phyloP scores from a whole-genome alignment of 2,329 filamentous ascomycete genomes.

The Colletotrichum neosansevieriae region DNA sequence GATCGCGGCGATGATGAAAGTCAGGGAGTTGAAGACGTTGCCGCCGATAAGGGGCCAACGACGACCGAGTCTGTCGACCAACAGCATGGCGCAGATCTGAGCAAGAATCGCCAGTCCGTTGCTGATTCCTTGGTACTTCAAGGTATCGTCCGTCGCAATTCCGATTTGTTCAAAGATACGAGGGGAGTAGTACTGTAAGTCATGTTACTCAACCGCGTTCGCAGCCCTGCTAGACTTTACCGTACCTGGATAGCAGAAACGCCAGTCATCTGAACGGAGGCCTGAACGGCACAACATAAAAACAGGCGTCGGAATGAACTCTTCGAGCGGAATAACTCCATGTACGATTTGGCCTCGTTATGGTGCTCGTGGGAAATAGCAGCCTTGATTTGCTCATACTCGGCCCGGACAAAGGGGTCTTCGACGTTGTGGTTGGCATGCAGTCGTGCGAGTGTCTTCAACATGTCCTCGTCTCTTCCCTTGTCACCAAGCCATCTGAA shows the following conservation, averaged over 20 bases:
- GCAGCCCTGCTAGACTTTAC: slow-evolving; percentile 57
- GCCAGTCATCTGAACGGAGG: slow-evolving; percentile 81
- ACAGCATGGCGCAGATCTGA: slow-evolving; percentile 74
- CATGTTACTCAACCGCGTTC: background rate
- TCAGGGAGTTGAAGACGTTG: slow-evolving; percentile 77
- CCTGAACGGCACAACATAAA: slow-evolving; percentile 76
- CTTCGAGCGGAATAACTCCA: slow-evolving; percentile 71
- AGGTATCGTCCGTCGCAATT: slow-evolving; percentile 71
- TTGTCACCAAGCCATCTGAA: slow-evolving; percentile 79
- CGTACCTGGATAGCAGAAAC: slow-evolving; percentile 73
- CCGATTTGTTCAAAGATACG: slow-evolving; percentile 77
- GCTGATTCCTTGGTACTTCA: slow-evolving; percentile 82
- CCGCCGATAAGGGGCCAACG: slow-evolving; percentile 78
- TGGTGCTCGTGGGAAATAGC: slow-evolving; percentile 74
- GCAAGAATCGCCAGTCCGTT: slow-evolving; percentile 76
- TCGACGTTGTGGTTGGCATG: slow-evolving; percentile 75
- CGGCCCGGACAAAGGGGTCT: slow-evolving; percentile 60
- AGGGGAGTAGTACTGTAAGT: slow-evolving; percentile 71
- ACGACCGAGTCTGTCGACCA: slow-evolving; percentile 78
- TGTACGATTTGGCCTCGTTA: slow-evolving; percentile 76
- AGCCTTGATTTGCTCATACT: slow-evolving; percentile 77
- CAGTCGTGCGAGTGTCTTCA: slow-evolving; percentile 74
- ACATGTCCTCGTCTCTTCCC: slow-evolving; percentile 71
- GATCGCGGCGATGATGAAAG: slow-evolving; percentile 76
- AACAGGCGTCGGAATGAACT: slow-evolving; percentile 79